phyloP scores from a whole-genome alignment of 2,329 filamentous ascomycete species.

The Onygenales sp. region DNA sequence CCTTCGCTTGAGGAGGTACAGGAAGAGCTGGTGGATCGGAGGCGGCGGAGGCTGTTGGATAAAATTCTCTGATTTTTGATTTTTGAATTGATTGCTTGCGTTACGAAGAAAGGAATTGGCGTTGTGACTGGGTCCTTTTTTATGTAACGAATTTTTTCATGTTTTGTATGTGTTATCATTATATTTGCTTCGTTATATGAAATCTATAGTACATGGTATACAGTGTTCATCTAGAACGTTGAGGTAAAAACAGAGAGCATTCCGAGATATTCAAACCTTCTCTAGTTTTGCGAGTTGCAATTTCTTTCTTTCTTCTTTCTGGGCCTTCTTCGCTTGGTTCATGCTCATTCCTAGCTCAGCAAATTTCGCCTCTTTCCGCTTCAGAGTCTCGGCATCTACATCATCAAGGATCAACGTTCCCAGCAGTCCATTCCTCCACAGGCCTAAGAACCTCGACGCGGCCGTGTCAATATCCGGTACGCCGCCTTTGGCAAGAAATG shows the following conservation, averaged over 20 bases:
- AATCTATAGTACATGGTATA: conserved; percentile 1
- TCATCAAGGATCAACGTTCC: conserved; percentile 74
- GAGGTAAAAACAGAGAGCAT: background rate
- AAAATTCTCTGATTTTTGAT: conserved; percentile 49
- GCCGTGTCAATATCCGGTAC: conserved; percentile 60
- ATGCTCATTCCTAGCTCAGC: conserved; percentile 30
- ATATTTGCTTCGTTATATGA: conserved; percentile 1
- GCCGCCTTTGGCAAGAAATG: conserved; percentile 66
- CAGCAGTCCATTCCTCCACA: conserved; percentile 68
- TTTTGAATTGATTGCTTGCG: conserved; percentile 8
- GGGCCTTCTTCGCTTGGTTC: conserved; percentile 33
- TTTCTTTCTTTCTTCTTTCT: conserved; percentile 23
- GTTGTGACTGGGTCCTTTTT: background rate
- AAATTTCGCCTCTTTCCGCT: conserved; percentile 27
- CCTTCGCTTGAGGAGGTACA: conserved; percentile 90
- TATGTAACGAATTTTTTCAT: conserved; percentile 1
- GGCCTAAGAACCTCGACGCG: conserved; percentile 69
- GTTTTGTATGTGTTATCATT: background rate
- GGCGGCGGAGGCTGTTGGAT: conserved; percentile 73
- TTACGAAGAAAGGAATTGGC: background rate
- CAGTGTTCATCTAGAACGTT: background rate
- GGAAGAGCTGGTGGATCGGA: conserved; percentile 78
- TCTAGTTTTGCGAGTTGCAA: background rate
- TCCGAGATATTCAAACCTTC: background rate
- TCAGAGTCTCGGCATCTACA: conserved; percentile 52